Evolutionary conservation across 2,329 filamentous ascomycete genomes (phyloP), one percentile per base, ranked within the genome.

Genomic region (Furcasterigmium furcatum): DNA sequence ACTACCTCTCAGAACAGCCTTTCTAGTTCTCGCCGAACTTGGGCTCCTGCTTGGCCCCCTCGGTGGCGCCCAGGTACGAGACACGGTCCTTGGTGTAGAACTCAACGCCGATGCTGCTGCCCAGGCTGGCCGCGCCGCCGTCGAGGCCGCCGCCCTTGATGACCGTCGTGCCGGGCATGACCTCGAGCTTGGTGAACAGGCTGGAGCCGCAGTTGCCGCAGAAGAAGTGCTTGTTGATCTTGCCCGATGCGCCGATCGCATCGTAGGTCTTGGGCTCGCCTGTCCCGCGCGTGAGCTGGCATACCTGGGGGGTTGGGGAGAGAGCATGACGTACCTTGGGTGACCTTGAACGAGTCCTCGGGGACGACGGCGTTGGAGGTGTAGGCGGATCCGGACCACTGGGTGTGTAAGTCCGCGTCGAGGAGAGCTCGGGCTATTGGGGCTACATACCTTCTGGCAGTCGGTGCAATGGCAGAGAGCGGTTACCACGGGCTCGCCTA

Each of bases 201-300:
- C 68, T 65, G 2, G 68, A 74, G 16, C 77, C 77, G 52, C 77
- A 80, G 48, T 57, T 71, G 14, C 59, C 50, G 55, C 77, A 80
- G 65, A 80, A 80, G 62, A 69, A 78, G 55, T 79, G 76, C 51
- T 71, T 73, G 61, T 80, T 80, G 49, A 70, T 63, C 55, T 79
- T 80, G 24, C 77, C 77, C 0, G 71, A 74, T 29, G 57, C 67
- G 4, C 76, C 77, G 1, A 55, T 62, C 14, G 61, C 58, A 49
- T 79, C 74, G 55, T 68, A 80, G 24, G 64, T 54, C 50, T 71
- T 75, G 13, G 74, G 71, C 5, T 60, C 63, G 27, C 76, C 73
- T 73, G 35, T n/a, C 5, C 8, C 13, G 13, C 9, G 10, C 19
- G 29, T 51, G 9, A 52, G 34, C 16, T 24, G 14, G 16, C n/a